Conservation (phyloP, 2,329 filamentous ascomycete species). For the Plenodomus lindquistii region DNA sequence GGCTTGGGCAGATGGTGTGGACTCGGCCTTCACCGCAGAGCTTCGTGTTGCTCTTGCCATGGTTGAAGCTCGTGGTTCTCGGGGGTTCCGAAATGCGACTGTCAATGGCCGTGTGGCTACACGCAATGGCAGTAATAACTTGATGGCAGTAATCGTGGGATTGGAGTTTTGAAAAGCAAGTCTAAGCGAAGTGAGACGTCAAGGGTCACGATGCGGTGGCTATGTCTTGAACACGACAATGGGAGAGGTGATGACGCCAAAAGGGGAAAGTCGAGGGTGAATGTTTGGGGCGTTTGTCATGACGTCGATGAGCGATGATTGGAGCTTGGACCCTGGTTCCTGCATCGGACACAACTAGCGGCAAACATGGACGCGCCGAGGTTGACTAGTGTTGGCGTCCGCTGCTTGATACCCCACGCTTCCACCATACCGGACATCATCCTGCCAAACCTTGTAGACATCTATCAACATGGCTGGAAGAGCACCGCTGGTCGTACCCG, state of each 20-base stretch:
- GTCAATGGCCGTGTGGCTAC: constrained; percentile 4
- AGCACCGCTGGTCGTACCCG: constrained; percentile 71
- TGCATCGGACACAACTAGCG: constrained; percentile 22
- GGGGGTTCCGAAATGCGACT: constrained; percentile 2
- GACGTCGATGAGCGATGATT: constrained; percentile 39
- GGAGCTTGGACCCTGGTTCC: constrained; percentile 31
- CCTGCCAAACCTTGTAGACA: constrained; percentile 3
- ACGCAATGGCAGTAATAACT: constrained; percentile 13
- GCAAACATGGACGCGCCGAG: constrained; percentile 17
- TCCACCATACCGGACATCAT: constrained; percentile 5
- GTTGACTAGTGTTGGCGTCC: constrained; percentile 13
- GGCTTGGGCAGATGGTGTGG: constrained; percentile 9
- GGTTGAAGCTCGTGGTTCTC: constrained; percentile 2
- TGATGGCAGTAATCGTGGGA: neutral
- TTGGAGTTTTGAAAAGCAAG: constrained; percentile 1
- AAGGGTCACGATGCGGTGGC: neutral
- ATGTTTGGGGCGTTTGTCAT: constrained; percentile 22
- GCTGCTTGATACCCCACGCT: constrained; percentile 16
- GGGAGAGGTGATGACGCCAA: constrained; percentile 2
- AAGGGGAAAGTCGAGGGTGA: constrained; percentile 6
- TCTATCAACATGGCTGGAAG: constrained; percentile 37
- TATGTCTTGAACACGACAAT: neutral
- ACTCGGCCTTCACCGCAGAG: constrained; percentile 21
- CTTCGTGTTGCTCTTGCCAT: constrained; percentile 42
- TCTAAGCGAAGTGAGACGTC: neutral